Base-by-base conservation (phyloP, 108 stramenopile species). In the Skeletonema potamos region DNA sequence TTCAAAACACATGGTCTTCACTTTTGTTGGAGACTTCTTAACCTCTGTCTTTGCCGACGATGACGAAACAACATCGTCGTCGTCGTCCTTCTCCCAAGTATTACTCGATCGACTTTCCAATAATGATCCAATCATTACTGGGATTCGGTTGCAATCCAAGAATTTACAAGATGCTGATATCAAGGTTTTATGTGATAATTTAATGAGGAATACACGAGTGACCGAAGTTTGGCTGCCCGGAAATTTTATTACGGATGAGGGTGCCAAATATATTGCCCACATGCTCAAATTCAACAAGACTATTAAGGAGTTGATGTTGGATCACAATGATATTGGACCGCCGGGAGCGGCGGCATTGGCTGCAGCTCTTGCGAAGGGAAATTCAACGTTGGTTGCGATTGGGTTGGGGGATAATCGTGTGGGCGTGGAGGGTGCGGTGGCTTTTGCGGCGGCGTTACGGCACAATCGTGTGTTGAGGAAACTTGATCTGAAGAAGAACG, bases 151-250 rank as follows among this genome's bases (percentile, higher is more conserved):
- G 4, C 77, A 78, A 51, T 44, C 77, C 37, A 78, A 78, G 59
- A 62, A 69, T 59, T 67, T 78, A 28, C 62, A 62, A 39, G 77
- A 78, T 62, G 33, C 12, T 13, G 70, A 78, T 43, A 58, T 78
- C 30, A 54, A 62, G 22, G 37, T 68, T 32, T 32, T 80, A 54
- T 80, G 72, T 54, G 79, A 80, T 37, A 43, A 54, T 13, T 43
- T 80, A 36, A 73, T 73, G 34, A 30, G 72, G 33, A 80, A 80
- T 59, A 73, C 65, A 30, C 54, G 62, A 0, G 68, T 80, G 17
- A 80, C 72, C 32, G 79, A 80, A 67, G 79, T 80, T 12, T 80
- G 79, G 79, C 37, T 80, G 0, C 72, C 79, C 3, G 37, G 41
- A 1, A 80, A 80, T 32, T 29, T 28, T 6, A 80, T 80, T 51